Base-by-base conservation (phyloP, 2,329 filamentous ascomycete genomes). In the Aspergillus costaricaensis region DNA sequence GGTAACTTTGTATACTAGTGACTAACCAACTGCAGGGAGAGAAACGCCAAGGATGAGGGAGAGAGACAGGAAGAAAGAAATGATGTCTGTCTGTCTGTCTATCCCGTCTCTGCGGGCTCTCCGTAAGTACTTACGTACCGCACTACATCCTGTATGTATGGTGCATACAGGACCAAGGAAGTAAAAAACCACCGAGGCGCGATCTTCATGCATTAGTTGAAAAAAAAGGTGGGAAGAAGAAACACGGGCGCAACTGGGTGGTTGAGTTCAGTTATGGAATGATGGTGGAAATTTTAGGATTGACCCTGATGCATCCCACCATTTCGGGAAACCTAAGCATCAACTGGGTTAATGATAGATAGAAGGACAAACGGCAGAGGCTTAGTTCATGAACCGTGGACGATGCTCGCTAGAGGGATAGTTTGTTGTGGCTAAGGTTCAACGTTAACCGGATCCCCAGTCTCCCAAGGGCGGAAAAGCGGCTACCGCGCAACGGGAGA, bases 161-260 rank as follows among this genome's bases (percentile, higher is more conserved):
- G 43, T 14, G 19, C 44, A 48, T 27, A 58, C 41, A 15, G 25
- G 15, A 23, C 25, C 23, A 14, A 47, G 25, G 55, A 50, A 60
- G 48, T 50, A 32, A 36, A 50, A 49, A 61, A 62, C 19, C 60
- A 59, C 56, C 52, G 60, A 61, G 49, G 32, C 51, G 52, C 60
- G 62, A 64, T 64, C 62, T 52, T 60, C 62, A 62, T 60, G 60
- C 58, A 57, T 55, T 55, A 57, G 55, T 48, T 32, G 62, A 48
- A 8, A 27, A 27, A 62, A 61, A 64, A 62, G 58, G 51, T 51
- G 60, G 62, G 52, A 36, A 36, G 30, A 32, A 27, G 56, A 50
- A 57, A 50, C 36, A 56, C 52, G 54, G 59, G 43, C 59, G 52
- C 47, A 59, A 19, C 39, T 30, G 25, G 14, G 23, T 27, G 36